Conservation (phyloP, 768 basidiomycete genomes). For the Boletus rufocinnamomeus region DNA sequence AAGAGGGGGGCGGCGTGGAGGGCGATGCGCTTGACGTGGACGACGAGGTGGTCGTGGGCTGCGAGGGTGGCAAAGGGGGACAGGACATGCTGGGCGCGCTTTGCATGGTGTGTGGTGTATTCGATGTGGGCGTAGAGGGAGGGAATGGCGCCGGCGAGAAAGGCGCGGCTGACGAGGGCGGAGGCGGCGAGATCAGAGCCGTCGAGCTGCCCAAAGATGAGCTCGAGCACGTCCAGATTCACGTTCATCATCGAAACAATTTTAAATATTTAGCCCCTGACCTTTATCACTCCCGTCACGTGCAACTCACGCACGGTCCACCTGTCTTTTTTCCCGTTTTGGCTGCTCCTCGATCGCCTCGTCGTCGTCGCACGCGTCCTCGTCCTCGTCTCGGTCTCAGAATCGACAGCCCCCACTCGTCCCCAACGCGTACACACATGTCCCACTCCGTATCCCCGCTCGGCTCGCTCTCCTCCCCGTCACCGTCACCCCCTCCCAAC, state of each 20-base stretch:
- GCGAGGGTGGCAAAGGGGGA: conserved; percentile 65
- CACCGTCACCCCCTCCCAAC: conserved; percentile 54
- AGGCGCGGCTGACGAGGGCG: conserved; percentile 65
- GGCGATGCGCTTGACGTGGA: conserved; percentile 62
- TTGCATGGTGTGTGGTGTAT: conserved; percentile 57
- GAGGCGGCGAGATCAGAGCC: conserved; percentile 57
- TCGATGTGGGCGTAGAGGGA: conserved; percentile 58
- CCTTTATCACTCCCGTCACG: conserved; percentile 7
- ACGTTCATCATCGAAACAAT: conserved; percentile 54
- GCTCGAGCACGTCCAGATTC: conserved; percentile 71
- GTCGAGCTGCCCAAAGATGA: conserved; percentile 58
- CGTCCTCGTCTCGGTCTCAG: too few relatives aligned
- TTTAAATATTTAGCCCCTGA: conserved; percentile 11
- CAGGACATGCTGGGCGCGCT: conserved; percentile 48
- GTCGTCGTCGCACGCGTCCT: conserved; percentile 28
- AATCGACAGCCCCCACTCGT: not conserved
- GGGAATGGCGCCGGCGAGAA: conserved; percentile 64
- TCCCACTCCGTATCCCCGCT: conserved; percentile 40
- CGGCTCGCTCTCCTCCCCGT: conserved; percentile 68
- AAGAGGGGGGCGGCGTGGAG: conserved; percentile 49
- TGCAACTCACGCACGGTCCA: conserved; percentile 27
- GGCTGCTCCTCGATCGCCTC: conserved; percentile 22
- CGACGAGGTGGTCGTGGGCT: conserved; percentile 51
- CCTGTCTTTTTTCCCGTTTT: conserved; percentile 15
- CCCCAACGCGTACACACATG: conserved; percentile 12